Evolutionary conservation across 345 rosid species (phyloP).

Genomic region (Nephelium lappaceum): DNA sequence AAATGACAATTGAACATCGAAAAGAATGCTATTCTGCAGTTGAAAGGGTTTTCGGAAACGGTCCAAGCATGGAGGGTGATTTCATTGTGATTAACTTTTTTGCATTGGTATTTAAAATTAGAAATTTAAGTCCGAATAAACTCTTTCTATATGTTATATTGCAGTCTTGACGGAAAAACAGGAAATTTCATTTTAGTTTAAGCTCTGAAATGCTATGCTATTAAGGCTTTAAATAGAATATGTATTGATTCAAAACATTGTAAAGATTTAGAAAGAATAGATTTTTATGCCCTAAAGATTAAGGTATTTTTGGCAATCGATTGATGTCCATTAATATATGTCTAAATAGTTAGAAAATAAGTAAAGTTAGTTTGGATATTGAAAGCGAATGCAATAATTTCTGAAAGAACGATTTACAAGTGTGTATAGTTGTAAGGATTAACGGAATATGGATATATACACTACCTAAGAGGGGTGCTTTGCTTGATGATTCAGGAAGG

Average conservation of each 20-base stretch:
- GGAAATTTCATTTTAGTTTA: neutral
- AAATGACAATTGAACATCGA: conserved; percentile 54
- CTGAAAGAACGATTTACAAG: neutral
- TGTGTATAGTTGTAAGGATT: neutral
- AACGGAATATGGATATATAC: neutral
- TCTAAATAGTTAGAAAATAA: neutral
- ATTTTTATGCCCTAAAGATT: neutral
- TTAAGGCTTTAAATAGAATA: neutral
- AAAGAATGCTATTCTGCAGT: conserved; percentile 61
- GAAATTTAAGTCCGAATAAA: neutral
- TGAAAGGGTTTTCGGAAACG: conserved; percentile 55
- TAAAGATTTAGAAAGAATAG: neutral
- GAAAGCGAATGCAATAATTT: neutral
- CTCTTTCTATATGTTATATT: conserved; percentile 5
- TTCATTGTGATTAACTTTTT: conserved; percentile 81
- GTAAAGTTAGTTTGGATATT: neutral
- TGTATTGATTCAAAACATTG: neutral
- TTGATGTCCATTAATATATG: neutral
- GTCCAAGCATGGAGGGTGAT: conserved; percentile 54
- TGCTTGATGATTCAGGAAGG: conserved; percentile 64
- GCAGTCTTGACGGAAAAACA: neutral
- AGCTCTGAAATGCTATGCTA: neutral
- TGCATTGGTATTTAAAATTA: conserved; percentile 62
- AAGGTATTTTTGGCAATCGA: neutral
- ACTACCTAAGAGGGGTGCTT: conserved; percentile 7